Conservation (phyloP, 116 monocot species). For the Dioscorea cayenensis region DNA sequence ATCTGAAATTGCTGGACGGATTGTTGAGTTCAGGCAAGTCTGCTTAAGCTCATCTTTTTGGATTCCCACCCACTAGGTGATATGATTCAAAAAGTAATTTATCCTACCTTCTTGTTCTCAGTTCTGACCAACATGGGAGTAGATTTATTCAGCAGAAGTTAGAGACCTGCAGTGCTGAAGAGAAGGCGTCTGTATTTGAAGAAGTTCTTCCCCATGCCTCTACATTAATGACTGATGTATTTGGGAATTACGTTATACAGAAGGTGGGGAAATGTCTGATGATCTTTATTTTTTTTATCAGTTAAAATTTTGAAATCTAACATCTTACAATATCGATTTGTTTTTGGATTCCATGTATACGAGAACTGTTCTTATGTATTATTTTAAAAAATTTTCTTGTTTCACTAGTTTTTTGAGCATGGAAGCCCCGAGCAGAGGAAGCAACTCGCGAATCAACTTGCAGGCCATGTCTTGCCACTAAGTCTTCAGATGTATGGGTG, state of each 20-base stretch:
- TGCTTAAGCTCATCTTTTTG: background rate
- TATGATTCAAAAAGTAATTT: constrained; percentile 3
- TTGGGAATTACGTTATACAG: constrained; percentile 93
- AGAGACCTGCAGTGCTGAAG: constrained; percentile 65
- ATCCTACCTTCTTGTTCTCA: constrained; percentile 25
- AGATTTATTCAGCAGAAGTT: constrained; percentile 98
- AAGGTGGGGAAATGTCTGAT: constrained; percentile 33
- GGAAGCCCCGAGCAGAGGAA: constrained; percentile 78
- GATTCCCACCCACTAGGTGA: background rate
- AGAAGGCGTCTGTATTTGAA: constrained; percentile 78
- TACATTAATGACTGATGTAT: constrained; percentile 94
- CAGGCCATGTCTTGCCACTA: constrained; percentile 58
- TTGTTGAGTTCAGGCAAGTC: constrained; percentile 85
- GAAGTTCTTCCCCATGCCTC: constrained; percentile 90
- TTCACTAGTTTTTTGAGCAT: constrained; percentile 81
- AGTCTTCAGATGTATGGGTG: constrained; percentile 99
- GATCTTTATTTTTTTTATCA: too few species aligned
- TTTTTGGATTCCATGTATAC: too few species aligned
- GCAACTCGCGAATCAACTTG: constrained; percentile 77
- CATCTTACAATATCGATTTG: too few species aligned
- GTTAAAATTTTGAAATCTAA: too few species aligned
- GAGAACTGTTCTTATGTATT: too few species aligned
- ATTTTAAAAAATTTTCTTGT: background rate
- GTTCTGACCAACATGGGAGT: constrained; percentile 95
- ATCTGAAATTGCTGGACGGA: constrained; percentile 74